phyloP scores from a whole-genome alignment of 768 basidiomycete genomes.

The Trametes cinnabarina region DNA sequence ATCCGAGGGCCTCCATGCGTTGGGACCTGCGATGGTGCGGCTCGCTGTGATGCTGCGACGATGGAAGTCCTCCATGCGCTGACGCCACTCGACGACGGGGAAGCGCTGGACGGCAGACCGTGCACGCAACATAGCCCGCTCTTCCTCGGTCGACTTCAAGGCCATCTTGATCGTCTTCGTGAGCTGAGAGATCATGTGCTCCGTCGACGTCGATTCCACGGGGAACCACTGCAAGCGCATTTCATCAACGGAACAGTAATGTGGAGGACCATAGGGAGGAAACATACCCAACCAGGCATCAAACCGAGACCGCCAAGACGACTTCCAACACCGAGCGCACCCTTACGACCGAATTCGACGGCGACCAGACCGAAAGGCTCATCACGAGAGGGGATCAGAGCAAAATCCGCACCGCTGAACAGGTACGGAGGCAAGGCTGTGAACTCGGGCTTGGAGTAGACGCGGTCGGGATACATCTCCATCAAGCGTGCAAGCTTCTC shows the following conservation, averaged over 20 bases:
- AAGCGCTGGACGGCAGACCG: slow-evolving; percentile 94
- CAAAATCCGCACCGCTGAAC: slow-evolving; percentile 94
- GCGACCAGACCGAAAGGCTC: slow-evolving; percentile 96
- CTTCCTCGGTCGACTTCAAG: slow-evolving; percentile 85
- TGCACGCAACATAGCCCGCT: slow-evolving; percentile 89
- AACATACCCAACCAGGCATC: slow-evolving; percentile 96
- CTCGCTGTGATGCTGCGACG: slow-evolving; percentile 75
- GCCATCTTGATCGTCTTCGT: slow-evolving; percentile 95
- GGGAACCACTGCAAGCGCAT: slow-evolving; percentile 78
- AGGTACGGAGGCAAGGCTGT: slow-evolving; percentile 90
- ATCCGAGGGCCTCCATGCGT: slow-evolving; percentile 79
- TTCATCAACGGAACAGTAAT: not conserved
- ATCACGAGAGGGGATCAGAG: slow-evolving; percentile 92
- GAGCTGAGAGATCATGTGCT: slow-evolving; percentile 92
- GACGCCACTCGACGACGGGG: slow-evolving; percentile 97
- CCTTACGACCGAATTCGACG: slow-evolving; percentile 95
- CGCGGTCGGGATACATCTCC: slow-evolving; percentile 93
- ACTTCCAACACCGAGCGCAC: slow-evolving; percentile 93
- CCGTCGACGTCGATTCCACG: slow-evolving; percentile 89
- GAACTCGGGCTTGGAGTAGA: slow-evolving; percentile 96
- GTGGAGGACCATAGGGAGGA: not conserved
- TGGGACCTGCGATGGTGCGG: slow-evolving; percentile 61
- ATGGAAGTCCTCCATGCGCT: slow-evolving; percentile 94
- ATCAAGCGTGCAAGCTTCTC: slow-evolving; percentile 91
- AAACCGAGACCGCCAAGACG: slow-evolving; percentile 92